Evolutionary conservation across 805 yeast species (phyloP).

Genomic region (Candida coleopterorum): DNA sequence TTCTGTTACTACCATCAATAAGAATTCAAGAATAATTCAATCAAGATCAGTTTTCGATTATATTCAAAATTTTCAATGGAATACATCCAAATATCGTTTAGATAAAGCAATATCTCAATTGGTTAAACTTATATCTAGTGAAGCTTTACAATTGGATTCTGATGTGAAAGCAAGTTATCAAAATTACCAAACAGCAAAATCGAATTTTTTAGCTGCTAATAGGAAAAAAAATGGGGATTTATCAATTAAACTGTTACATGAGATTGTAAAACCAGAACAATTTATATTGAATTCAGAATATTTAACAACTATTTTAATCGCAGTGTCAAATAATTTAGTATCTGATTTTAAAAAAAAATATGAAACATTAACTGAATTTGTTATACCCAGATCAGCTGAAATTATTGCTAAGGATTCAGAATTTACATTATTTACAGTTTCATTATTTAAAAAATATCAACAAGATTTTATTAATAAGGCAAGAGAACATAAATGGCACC

Average conservation of each 20-base stretch:
- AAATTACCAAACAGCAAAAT: constrained; percentile 74
- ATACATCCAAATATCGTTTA: constrained; percentile 75
- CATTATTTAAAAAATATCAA: constrained; percentile 77
- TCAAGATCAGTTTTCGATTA: constrained; percentile 53
- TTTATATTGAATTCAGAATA: constrained; percentile 85
- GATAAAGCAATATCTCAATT: constrained; percentile 80
- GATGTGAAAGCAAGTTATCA: constrained; percentile 79
- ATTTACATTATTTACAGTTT: constrained; percentile 67
- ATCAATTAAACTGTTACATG: constrained; percentile 85
- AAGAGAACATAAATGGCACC: constrained; percentile 85
- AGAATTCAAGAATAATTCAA: constrained; percentile 31
- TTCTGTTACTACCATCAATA: constrained; percentile 25
- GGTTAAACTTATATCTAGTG: constrained; percentile 63
- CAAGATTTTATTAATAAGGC: constrained; percentile 64
- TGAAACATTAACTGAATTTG: constrained; percentile 74
- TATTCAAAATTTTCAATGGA: constrained; percentile 80
- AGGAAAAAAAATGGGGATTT: constrained; percentile 92
- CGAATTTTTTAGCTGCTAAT: constrained; percentile 81
- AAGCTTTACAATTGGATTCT: constrained; percentile 76
- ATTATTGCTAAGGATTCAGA: constrained; percentile 70
- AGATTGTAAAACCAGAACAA: constrained; percentile 76
- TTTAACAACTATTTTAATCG: constrained; percentile 78
- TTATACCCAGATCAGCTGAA: constrained; percentile 87
- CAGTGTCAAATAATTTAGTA: constrained; percentile 68
- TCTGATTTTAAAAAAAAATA: constrained; percentile 62